phyloP scores from a whole-genome alignment of 1,284 basidiomycete species.

The Austroboletus novae-zelandiae region DNA sequence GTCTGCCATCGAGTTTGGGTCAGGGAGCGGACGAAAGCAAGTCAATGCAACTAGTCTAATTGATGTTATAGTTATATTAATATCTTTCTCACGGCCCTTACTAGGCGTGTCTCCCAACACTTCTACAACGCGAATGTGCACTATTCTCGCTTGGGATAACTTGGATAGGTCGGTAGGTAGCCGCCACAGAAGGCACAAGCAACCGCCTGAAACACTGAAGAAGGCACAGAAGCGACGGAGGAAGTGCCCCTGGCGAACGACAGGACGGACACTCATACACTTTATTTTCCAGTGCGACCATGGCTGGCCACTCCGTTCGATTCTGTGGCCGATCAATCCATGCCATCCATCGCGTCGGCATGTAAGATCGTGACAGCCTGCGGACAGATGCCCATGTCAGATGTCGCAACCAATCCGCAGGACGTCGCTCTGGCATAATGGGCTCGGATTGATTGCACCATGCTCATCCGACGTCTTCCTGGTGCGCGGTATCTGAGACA shows the following conservation, averaged over 20 bases:
- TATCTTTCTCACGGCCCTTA: conserved; percentile 20
- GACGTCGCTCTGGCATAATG: background rate
- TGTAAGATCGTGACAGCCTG: background rate
- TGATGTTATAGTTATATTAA: background rate
- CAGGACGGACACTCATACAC: background rate
- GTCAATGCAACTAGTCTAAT: background rate
- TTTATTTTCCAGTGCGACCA: background rate
- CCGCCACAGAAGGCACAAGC: background rate
- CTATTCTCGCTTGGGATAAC: conserved; percentile 9
- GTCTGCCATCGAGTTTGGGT: conserved; percentile 14
- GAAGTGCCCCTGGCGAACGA: background rate
- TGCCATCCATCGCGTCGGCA: background rate
- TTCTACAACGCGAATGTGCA: conserved; percentile 8
- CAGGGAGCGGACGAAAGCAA: background rate
- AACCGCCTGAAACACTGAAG: conserved; percentile 3
- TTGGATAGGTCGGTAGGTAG: background rate
- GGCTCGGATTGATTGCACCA: background rate
- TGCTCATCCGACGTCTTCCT: background rate
- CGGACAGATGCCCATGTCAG: too few relatives aligned
- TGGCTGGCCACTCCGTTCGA: conserved; percentile 2
- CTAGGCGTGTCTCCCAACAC: conserved; percentile 14
- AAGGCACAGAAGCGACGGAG: conserved; percentile 13
- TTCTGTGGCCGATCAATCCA: background rate
- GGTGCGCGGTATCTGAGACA: conserved; percentile 6
- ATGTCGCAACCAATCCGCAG: too few relatives aligned